Base-by-base conservation (phyloP, 768 basidiomycete genomes). In the Suillus cothurnatus region DNA sequence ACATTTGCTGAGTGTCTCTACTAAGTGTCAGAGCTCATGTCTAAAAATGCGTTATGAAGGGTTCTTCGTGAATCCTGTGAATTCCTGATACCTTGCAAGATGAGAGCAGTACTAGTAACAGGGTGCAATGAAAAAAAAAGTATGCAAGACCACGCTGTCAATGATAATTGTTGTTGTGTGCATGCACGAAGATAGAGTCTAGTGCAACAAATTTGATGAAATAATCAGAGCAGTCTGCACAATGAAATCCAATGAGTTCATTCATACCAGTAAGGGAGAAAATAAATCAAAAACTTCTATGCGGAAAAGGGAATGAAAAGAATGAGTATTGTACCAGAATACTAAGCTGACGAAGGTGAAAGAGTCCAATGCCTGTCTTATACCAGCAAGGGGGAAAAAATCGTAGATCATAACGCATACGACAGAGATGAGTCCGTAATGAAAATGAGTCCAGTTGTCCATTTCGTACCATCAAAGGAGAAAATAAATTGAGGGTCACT, bases 61-160 rank as follows among this genome's bases (percentile, higher is more conserved):
- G 68, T 62, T 15, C 58, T 84, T 4, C 70, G 73, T 9, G 64
- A 73, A 15, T 62, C 70, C 8, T 78, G 78, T 56, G 71, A 66
- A 34, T 77, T n/a, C n/a, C 76, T 4, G 74, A 79, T 8, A 71
- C 43, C 26, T 85, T 85, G 82, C 73, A 72, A 75, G 66, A 47
- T 36, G 28, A 71, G 70, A 39, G 77, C 77, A 0, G 71, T 78
- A 14, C 38, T 38, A 38, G 4, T 83, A 36, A 73, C 73, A 14
- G 77, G 77, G 32, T 43, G 41, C 41, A 9, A 17, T 43, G 41
- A 34, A 41, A 19, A n/a, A 11, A 45, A n/a, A 3, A 11, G 21
- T 45, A 45, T n/a, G 11, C 21, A 45, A 45, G 8, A 45, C 43
- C 21, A 21, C 9, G 7, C 3, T 19, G 43, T n/a, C 21, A 11